phyloP scores from a whole-genome alignment of 2,329 filamentous ascomycete genomes.

The Monilinia polystroma region DNA sequence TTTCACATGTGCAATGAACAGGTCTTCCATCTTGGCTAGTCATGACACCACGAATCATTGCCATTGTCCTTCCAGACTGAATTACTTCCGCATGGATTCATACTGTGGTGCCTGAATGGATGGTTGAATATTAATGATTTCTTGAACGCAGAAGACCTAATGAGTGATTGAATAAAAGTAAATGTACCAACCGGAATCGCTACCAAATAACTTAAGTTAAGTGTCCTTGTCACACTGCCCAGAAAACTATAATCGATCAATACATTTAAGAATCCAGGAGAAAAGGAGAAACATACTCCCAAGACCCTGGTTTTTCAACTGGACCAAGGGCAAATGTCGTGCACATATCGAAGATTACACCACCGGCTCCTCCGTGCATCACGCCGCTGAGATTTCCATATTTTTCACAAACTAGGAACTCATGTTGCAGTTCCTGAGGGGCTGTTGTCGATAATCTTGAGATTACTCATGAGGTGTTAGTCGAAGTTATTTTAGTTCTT shows the following conservation, averaged over 20 bases:
- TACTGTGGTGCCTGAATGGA: constrained; percentile 43
- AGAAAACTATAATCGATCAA: constrained; percentile 42
- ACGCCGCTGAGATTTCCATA: constrained; percentile 50
- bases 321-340: constrained; percentile 52
- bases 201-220: constrained; percentile 53
- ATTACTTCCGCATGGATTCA: constrained; percentile 46
- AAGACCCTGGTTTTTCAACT: constrained; percentile 48
- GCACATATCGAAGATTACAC: constrained; percentile 55
- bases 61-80: constrained; percentile 51
- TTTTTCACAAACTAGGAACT: constrained; percentile 45
- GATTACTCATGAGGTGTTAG: constrained; percentile 32
- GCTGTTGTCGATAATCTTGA: constrained; percentile 39
- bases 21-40: constrained; percentile 49
- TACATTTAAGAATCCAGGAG: neutral
- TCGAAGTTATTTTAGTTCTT: constrained; percentile 32
- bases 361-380: constrained; percentile 54
- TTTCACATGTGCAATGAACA: constrained; percentile 51
- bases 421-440: constrained; percentile 41
- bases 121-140: neutral
- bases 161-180: neutral
- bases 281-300: constrained; percentile 43
- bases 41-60: constrained; percentile 52
- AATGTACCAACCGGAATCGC: constrained; percentile 47
- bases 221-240: constrained; percentile 50
- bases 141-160: no score